phyloP scores from a whole-genome alignment of 495 filamentous ascomycete species.

The Aspergillus bertholletiae region DNA sequence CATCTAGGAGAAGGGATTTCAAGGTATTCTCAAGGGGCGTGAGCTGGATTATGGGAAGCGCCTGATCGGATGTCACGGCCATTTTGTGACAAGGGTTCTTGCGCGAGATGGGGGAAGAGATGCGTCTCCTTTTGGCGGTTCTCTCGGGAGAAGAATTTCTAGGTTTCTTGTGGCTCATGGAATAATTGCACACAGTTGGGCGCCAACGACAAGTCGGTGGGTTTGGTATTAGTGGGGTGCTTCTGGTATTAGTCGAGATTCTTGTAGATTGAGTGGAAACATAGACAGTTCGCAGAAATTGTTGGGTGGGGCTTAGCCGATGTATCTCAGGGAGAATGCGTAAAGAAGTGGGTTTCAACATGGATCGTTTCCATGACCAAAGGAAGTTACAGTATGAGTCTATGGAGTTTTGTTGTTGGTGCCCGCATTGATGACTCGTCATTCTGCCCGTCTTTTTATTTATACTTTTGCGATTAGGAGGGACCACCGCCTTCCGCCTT shows the following conservation, averaged over 20 bases:
- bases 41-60: conserved; percentile 49
- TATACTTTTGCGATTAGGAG: background rate
- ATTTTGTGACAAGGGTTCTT: conserved; percentile 17
- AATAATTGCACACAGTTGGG: conserved; percentile 2
- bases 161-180: conserved; percentile 28
- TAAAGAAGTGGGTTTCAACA: conserved; percentile 14
- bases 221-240: background rate
- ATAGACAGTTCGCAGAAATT: background rate
- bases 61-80: conserved; percentile 11
- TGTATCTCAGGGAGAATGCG: background rate
- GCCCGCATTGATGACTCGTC: background rate
- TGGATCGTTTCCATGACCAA: conserved; percentile 17
- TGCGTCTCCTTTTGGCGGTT: conserved; percentile 32
- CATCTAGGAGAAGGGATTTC: conserved; percentile 68
- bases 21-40: conserved; percentile 66
- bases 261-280: background rate
- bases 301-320: conserved; percentile 1
- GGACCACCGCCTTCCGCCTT: conserved; percentile 12
- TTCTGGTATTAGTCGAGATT: background rate
- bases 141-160: conserved; percentile 21
- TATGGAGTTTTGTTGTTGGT: background rate
- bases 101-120: conserved; percentile 19
- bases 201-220: conserved; percentile 5
- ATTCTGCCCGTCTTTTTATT: background rate
- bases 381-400: background rate